Evolutionary conservation across 176 grass and related monocot genomes (phyloP).

Genomic region (Lolium multiflorum): DNA sequence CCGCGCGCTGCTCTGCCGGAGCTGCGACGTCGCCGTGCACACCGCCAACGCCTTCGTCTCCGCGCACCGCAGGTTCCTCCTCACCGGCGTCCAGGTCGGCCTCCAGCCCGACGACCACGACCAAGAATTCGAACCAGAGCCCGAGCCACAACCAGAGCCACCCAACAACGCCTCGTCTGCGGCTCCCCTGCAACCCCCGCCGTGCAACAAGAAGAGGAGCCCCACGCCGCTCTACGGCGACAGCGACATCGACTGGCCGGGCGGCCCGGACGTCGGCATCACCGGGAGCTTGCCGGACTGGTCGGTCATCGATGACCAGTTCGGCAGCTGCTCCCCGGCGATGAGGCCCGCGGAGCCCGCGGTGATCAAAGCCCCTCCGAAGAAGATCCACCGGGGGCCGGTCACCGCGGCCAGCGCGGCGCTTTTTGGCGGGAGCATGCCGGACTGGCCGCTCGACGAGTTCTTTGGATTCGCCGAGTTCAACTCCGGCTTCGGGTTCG

Average conservation of each 20-base stretch:
- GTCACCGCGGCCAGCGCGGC: constrained; percentile 2
- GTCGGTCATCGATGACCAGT: constrained; percentile 59
- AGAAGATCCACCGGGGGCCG: constrained; percentile 22
- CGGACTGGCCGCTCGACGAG: constrained; percentile 78
- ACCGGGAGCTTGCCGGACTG: constrained; percentile 52
- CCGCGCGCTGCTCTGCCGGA: constrained; percentile 82
- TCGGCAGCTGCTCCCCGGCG: constrained; percentile 8
- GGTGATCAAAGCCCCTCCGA: constrained; percentile 27
- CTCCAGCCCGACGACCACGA: constrained; percentile 52
- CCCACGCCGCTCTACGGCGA: constrained; percentile 50
- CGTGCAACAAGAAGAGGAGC: constrained; percentile 40
- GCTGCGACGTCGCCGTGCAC: constrained; percentile 89
- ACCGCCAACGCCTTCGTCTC: constrained; percentile 80
- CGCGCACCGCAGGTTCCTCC: constrained; percentile 81
- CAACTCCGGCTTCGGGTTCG: constrained; percentile 62
- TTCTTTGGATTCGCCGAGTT: constrained; percentile 77
- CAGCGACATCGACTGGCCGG: constrained; percentile 48
- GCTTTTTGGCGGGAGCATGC: constrained; percentile 40
- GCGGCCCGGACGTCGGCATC: constrained; percentile 38
- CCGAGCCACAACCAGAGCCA: not conserved
- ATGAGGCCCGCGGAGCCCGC: not conserved
- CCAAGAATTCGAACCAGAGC: not conserved
- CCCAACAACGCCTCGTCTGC: constrained; percentile 1
- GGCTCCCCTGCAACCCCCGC: not conserved
- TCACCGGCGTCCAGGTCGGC: constrained; percentile 93